Percentiles rank a stretch among this genome's conserved stretches.
Evolutionary conservation across 2,329 filamentous ascomycete species (phyloP).

Genomic region (Penicillium sp.): DNA sequence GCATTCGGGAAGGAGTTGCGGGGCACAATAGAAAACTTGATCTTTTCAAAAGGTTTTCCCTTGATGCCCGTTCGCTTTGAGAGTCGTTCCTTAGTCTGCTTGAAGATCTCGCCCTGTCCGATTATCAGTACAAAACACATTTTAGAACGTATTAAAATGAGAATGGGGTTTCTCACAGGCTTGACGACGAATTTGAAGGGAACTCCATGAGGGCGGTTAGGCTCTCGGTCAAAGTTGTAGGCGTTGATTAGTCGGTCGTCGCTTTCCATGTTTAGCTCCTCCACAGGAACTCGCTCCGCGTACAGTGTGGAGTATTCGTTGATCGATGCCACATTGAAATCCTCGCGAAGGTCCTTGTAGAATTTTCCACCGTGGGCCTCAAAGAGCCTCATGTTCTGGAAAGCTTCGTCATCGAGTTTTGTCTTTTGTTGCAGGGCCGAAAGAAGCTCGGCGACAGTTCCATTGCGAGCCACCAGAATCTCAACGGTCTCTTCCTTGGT

Average conservation of each 20-base stretch:
- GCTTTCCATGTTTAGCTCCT: constrained; percentile 62
- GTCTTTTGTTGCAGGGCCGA: constrained; percentile 76
- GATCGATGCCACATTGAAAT: constrained; percentile 73
- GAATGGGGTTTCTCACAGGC: constrained; percentile 58
- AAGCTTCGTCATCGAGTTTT: constrained; percentile 72
- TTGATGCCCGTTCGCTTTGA: constrained; percentile 92
- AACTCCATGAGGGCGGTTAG: constrained; percentile 77
- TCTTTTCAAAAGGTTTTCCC: constrained; percentile 97
- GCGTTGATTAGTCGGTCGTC: constrained; percentile 70
- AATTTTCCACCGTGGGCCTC: constrained; percentile 82
- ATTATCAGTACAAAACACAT: constrained; percentile 15
- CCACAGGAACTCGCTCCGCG: constrained; percentile 76
- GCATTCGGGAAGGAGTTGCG: constrained; percentile 72
- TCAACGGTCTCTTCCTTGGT: constrained; percentile 85
- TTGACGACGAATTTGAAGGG: constrained; percentile 89
- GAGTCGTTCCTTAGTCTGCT: constrained; percentile 89
- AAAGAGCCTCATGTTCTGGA: constrained; percentile 73
- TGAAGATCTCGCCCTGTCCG: constrained; percentile 74
- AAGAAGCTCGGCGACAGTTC: constrained; percentile 75
- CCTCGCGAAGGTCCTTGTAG: constrained; percentile 70
- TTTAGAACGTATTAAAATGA: neutral
- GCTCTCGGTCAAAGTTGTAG: constrained; percentile 91
- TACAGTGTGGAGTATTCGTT: constrained; percentile 83
- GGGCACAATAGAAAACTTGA: constrained; percentile 85
- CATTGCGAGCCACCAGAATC: constrained; percentile 83